Evolutionary conservation across 2,329 filamentous ascomycete genomes (phyloP).

Genomic region (Thermoascus crustaceus): DNA sequence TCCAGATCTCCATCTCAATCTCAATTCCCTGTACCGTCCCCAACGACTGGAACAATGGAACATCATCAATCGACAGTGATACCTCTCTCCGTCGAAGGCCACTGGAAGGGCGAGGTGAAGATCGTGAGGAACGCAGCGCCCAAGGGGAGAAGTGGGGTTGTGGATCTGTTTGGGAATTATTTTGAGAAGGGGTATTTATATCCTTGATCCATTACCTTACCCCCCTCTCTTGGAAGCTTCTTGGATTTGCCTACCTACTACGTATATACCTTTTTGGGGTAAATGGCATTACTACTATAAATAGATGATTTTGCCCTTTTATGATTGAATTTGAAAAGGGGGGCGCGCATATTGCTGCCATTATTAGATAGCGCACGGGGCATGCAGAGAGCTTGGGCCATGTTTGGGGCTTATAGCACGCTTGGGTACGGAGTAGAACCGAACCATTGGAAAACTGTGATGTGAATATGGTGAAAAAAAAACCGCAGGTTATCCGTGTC

Average conservation of each 20-base stretch:
- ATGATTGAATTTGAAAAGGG: no score
- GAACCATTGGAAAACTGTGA: no score
- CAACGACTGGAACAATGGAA: constrained; percentile 4
- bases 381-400: no score
- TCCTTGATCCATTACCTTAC: constrained; percentile 25
- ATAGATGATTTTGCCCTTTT: no score
- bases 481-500: constrained; percentile 5
- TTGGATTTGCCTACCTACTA: no score
- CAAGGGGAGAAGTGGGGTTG: constrained; percentile 34
- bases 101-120: constrained; percentile 53
- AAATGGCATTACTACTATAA: no score
- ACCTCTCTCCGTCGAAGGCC: constrained; percentile 43
- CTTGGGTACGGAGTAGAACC: no score
- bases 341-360: no score
- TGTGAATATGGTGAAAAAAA: no score
- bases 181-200: constrained; percentile 47
- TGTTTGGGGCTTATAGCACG: no score
- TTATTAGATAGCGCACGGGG: no score
- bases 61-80: constrained; percentile 15
- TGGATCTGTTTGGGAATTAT: constrained; percentile 47
- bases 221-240: constrained; percentile 2
- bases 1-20: constrained; percentile 2
- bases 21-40: constrained; percentile 11
- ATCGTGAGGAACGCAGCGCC: constrained; percentile 42
- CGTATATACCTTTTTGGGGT: no score